phyloP scores from a whole-genome alignment of 108 stramenopile species.

The Stephanodiscus minutulus region DNA sequence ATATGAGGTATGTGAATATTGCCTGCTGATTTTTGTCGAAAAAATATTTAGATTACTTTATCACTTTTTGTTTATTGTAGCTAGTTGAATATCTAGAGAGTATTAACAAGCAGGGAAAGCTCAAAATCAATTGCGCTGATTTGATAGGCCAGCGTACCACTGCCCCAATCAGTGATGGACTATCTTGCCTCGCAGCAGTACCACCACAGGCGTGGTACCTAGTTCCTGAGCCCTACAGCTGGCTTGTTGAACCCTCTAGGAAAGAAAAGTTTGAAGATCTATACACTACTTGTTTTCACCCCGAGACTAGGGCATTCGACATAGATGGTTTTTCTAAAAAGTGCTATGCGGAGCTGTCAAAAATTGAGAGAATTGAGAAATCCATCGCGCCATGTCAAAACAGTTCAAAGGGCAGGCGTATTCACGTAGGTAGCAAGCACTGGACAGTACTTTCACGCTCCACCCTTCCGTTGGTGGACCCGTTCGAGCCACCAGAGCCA shows the following conservation, averaged over 20 bases:
- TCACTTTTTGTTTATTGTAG: background rate
- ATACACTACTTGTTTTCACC: constrained; percentile 64
- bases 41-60: constrained; percentile 21
- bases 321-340: constrained; percentile 54
- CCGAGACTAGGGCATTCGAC: constrained; percentile 63
- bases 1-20: constrained; percentile 32
- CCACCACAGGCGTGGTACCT: constrained; percentile 68
- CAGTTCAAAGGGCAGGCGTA: constrained; percentile 34
- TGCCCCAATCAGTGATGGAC: constrained; percentile 62
- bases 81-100: constrained; percentile 26
- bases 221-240: constrained; percentile 71
- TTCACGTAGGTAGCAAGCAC: constrained; percentile 50
- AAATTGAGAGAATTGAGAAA: constrained; percentile 4
- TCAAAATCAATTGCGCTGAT: constrained; percentile 26
- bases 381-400: background rate
- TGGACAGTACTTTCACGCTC: constrained; percentile 69
- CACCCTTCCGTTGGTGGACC: constrained; percentile 30
- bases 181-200: constrained; percentile 78
- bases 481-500: constrained; percentile 71
- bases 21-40: constrained; percentile 35
- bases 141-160: constrained; percentile 31
- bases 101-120: constrained; percentile 7
- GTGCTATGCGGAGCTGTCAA: constrained; percentile 31
- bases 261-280: constrained; percentile 61
- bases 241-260: constrained; percentile 37